A percentile compares a stretch with the other conserved stretches of the same genome.
Conservation (phyloP, 2,329 filamentous ascomycete genomes). For the Epichloe sylvatica region DNA sequence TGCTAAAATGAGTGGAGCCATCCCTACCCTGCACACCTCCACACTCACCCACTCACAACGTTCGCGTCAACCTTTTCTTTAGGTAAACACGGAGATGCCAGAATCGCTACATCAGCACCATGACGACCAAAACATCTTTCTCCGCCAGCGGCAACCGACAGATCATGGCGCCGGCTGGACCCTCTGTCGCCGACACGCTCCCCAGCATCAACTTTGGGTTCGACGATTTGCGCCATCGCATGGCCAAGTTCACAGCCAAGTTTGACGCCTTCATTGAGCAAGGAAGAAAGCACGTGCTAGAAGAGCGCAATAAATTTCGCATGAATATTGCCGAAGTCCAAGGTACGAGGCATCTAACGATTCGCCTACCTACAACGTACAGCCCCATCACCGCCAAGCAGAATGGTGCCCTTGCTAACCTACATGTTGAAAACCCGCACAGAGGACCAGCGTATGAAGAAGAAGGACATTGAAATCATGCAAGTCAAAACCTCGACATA, state of each 20-base stretch:
- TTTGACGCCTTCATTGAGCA: constrained; percentile 94
- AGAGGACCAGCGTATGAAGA: constrained; percentile 89
- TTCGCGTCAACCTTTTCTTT: too few relatives aligned
- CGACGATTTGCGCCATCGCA: constrained; percentile 85
- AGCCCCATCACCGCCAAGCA: not conserved
- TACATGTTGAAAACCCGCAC: constrained; percentile 2
- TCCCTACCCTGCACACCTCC: too few relatives aligned
- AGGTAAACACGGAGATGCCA: too few relatives aligned
- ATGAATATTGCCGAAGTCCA: constrained; percentile 81
- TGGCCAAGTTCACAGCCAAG: constrained; percentile 78
- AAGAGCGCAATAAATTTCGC: constrained; percentile 88
- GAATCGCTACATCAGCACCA: not conserved
- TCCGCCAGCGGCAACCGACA: constrained; percentile 48
- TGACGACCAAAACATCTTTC: constrained; percentile 16
- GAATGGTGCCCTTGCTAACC: not conserved
- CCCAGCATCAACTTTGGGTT: constrained; percentile 92
- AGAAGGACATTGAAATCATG: constrained; percentile 73
- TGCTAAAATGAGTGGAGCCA: too few relatives aligned
- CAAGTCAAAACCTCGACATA: constrained; percentile 56
- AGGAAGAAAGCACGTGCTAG: constrained; percentile 74
- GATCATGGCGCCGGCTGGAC: constrained; percentile 41
- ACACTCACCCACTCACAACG: too few relatives aligned
- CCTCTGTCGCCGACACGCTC: constrained; percentile 62
- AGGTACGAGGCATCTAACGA: constrained; percentile 39
- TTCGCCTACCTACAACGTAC: not conserved